These are phyloP conservation scores for Metroxylon sagu DNA, from an alignment of 176 grass and related monocot genomes.

Conservation along the genomic window DNA sequence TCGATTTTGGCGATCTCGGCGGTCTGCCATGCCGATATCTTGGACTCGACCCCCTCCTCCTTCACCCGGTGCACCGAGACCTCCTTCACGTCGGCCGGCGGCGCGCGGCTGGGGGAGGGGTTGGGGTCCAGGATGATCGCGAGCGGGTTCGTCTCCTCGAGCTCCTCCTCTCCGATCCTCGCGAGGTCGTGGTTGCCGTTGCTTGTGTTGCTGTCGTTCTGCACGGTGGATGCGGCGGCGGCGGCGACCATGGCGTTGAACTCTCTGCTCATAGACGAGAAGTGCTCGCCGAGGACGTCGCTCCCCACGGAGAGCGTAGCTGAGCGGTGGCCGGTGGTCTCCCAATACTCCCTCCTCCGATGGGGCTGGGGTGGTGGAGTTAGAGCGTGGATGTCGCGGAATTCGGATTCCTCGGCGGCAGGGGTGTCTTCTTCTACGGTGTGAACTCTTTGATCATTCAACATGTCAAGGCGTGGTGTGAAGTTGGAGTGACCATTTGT, in stretches of 20 bases:
- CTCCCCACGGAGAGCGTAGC: slow-evolving; percentile 13
- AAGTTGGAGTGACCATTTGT: neutral
- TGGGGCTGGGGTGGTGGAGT: slow-evolving; percentile 3
- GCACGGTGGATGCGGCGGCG: slow-evolving; percentile 29
- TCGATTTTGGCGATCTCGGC: slow-evolving; percentile 53
- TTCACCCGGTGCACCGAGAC: slow-evolving; percentile 39
- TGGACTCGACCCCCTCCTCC: slow-evolving; percentile 60
- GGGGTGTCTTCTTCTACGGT: slow-evolving; percentile 25
- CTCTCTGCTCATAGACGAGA: slow-evolving; percentile 56
- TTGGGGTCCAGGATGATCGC: slow-evolving; percentile 38
- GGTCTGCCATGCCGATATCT: slow-evolving; percentile 54
- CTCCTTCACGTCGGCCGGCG: slow-evolving; percentile 3
- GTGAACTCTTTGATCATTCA: slow-evolving; percentile 25
- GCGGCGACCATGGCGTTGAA: slow-evolving; percentile 63
- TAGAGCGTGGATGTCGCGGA: slow-evolving; percentile 54
- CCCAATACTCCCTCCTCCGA: slow-evolving; percentile 37
- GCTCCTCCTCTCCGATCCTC: slow-evolving; percentile 41
- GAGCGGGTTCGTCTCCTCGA: slow-evolving; percentile 45
- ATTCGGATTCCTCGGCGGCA: slow-evolving; percentile 14
- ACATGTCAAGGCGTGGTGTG: slow-evolving; percentile 24
- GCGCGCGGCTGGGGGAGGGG: slow-evolving; percentile 2
- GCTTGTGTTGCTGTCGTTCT: neutral
- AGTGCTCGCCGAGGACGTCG: slow-evolving; percentile 29
- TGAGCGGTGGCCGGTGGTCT: slow-evolving; percentile 32
- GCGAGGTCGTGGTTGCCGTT: slow-evolving; percentile 10